A percentile compares a stretch with the other conserved stretches of the same genome.
phyloP scores from a whole-genome alignment of 1,139 yeast species.

The Trichomonascaceae sp. region DNA sequence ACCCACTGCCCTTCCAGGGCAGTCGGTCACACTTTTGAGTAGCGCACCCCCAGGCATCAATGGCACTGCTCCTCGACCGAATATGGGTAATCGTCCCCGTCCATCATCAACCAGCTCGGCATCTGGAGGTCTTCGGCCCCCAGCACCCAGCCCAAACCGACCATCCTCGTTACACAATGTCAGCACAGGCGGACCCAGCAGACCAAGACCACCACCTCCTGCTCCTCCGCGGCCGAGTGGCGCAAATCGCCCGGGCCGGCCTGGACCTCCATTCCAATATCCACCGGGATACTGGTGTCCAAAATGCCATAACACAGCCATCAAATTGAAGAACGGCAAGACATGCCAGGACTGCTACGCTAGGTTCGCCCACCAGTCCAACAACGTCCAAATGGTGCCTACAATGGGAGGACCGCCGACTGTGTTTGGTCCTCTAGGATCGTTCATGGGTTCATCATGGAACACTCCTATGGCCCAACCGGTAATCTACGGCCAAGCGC shows the following conservation, averaged over 20 bases:
- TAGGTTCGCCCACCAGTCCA: slow-evolving; percentile 34
- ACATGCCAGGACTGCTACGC: slow-evolving; percentile 67
- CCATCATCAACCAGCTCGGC: no score
- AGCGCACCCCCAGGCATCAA: slow-evolving; percentile 5
- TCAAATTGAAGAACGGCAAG: slow-evolving; percentile 48
- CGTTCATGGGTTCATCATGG: slow-evolving; percentile 1
- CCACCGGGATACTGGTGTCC: slow-evolving; percentile 50
- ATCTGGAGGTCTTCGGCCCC: no score
- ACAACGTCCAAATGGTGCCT: slow-evolving; percentile 6
- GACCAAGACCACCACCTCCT: slow-evolving; percentile 3
- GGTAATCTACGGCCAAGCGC: slow-evolving; percentile 6
- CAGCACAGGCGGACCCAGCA: slow-evolving; percentile 1
- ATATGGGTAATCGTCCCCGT: slow-evolving; percentile 3
- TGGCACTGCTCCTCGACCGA: slow-evolving; percentile 5
- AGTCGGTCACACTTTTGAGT: slow-evolving; percentile 7
- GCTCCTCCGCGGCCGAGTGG: slow-evolving; percentile 9
- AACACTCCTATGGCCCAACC: neutral
- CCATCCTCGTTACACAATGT: slow-evolving; percentile 1
- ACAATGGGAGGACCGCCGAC: slow-evolving; percentile 5
- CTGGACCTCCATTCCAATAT: slow-evolving; percentile 45
- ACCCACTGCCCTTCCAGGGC: slow-evolving; percentile 11
- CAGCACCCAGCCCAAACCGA: slow-evolving; percentile 3
- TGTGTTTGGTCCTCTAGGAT: slow-evolving; percentile 3
- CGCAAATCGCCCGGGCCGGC: slow-evolving; percentile 7
- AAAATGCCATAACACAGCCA: slow-evolving; percentile 68